A percentile compares a stretch with the other conserved stretches of the same genome.
These are phyloP conservation scores for Colletotrichum limetticola DNA, from an alignment of 2,329 filamentous ascomycete species.

Conservation along the genomic window DNA sequence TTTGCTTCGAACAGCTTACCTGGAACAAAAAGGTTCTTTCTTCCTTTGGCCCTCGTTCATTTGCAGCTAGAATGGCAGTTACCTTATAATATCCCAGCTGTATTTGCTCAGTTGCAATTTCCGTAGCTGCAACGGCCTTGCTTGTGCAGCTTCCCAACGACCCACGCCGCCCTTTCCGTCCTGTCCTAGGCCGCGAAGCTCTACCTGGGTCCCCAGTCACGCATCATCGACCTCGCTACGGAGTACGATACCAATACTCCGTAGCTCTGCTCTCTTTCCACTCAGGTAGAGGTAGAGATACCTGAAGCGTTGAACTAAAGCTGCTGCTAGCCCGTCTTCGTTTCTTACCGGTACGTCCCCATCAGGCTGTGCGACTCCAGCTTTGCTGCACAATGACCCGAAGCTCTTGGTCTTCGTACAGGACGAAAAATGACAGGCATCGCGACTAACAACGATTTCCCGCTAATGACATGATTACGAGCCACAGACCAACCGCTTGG, in stretches of 20 bases:
- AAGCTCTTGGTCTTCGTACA: neutral
- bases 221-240: slow-evolving; percentile 12
- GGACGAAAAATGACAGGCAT: neutral
- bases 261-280: neutral
- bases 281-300: neutral
- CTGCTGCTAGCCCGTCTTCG: neutral
- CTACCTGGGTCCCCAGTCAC: slow-evolving; percentile 9
- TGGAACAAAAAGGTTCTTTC: neutral
- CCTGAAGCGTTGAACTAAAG: neutral
- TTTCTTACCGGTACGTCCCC: neutral
- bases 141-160: slow-evolving; percentile 18
- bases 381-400: neutral
- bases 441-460: slow-evolving; percentile 9
- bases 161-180: slow-evolving; percentile 8
- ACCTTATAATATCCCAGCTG: neutral
- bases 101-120: slow-evolving; percentile 8
- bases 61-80: neutral
- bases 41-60: neutral
- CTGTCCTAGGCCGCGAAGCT: slow-evolving; percentile 7
- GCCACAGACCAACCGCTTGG: neutral
- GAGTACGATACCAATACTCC: neutral
- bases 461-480: slow-evolving; percentile 22
- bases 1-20: neutral
- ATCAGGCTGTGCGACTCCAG: neutral
- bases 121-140: slow-evolving; percentile 21